Percentiles rank a stretch among this genome's conserved stretches.
phyloP scores from a whole-genome alignment of 805 yeast genomes.

The Sugiyamaella lignohabitans region DNA sequence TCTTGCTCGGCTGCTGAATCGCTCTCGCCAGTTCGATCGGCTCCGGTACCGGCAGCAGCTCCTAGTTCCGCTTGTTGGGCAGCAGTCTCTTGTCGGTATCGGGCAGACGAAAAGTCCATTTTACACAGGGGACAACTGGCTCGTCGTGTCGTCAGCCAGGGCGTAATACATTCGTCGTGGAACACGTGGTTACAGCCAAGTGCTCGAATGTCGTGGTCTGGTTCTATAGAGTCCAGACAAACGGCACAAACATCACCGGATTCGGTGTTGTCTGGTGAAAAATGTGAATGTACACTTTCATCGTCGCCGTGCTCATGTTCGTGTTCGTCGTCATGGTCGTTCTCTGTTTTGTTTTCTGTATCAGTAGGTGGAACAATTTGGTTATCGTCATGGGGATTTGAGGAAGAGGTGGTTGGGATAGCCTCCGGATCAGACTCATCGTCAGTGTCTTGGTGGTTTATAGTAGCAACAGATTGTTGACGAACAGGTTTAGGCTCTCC shows the following conservation, averaged over 20 bases:
- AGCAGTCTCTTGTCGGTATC: conserved; percentile 5
- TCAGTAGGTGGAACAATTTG: not conserved
- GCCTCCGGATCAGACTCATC: not conserved
- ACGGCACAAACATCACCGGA: conserved; percentile 62
- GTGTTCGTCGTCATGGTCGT: not conserved
- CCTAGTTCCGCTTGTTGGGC: conserved; percentile 5
- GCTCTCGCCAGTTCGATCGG: not conserved
- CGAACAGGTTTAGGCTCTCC: not conserved
- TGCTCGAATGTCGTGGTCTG: conserved; percentile 61
- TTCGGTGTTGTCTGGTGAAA: conserved; percentile 10
- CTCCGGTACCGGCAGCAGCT: not conserved
- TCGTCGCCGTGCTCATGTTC: not conserved
- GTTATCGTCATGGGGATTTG: not conserved
- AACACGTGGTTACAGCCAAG: conserved; percentile 77
- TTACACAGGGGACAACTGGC: conserved; percentile 86
- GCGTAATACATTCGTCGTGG: conserved; percentile 73
- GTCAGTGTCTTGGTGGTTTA: too few relatives aligned
- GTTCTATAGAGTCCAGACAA: conserved; percentile 61
- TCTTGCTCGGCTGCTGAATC: too few relatives aligned
- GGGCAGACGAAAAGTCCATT: conserved; percentile 42
- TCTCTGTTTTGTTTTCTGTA: not conserved
- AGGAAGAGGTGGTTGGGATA: too few relatives aligned
- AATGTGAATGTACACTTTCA: conserved; percentile 2
- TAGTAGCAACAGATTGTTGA: not conserved
- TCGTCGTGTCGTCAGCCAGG: conserved; percentile 68